Evolutionary conservation across 768 basidiomycete genomes (phyloP), one percentile per base, ranked within the genome.

Genomic region (Trametes villosa): DNA sequence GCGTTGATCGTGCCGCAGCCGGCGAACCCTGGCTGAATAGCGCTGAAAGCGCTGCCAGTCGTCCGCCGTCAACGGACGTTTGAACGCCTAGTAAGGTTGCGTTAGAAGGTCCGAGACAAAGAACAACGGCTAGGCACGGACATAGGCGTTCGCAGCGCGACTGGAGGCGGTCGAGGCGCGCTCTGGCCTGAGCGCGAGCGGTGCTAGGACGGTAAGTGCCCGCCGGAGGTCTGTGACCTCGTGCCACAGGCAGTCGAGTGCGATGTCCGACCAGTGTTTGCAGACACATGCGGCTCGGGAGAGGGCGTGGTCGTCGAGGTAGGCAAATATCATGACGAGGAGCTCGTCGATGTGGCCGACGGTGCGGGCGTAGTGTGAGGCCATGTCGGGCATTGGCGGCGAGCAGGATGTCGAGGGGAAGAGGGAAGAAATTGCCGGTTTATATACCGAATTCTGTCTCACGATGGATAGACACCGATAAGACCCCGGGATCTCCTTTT

Each of bases 171-270:
- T 26, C 17, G 53, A n/a, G 29, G 44, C 59, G 24, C 53, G 67
- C 58, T 60, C 60, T 4, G 62, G 54, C 29, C 50, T 62, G 42
- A 62, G 51, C 18, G 47, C 41, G 24, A 86, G 72, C 0, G 85
- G 83, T 11, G 79, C 79, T n/a, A 88, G 78, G 7, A 86, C 59
- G 22, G 70, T 67, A 59, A 88, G 79, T 7, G 88, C 74, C 9
- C 72, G 73, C 26, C 75, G 53, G 1, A 85, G 70, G 65, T 83
- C 78, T 49, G 75, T 69, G 18, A 87, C 78, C 8, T 83, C 79
- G 48, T 71, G 77, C 87, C 87, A 89, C 0, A 87, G 70, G n/a
- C 74, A 64, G 66, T 86, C 82, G 60, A 88, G 72, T 4, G 86
- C 83, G 24, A 83, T 72, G 15, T 83, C 78, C 1, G 82, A 80